These are phyloP conservation scores for Trichoderma sp. DNA, from an alignment of 2,329 filamentous ascomycete species.

Conservation along the genomic window DNA sequence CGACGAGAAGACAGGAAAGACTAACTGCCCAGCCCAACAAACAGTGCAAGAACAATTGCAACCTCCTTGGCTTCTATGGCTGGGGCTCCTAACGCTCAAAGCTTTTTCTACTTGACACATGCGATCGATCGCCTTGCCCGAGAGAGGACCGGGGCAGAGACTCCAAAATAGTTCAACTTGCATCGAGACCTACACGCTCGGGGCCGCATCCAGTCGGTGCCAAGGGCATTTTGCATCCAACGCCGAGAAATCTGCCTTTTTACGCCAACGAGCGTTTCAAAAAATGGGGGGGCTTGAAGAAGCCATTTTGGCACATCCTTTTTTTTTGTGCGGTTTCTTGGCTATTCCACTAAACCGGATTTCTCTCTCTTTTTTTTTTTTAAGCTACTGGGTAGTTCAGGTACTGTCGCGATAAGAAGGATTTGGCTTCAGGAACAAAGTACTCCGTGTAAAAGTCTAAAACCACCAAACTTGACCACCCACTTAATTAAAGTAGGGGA, in stretches of 20 bases:
- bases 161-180: background rate
- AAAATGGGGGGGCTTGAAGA: background rate
- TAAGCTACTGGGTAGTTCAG: conserved; percentile 2
- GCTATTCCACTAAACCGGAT: background rate
- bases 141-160: background rate
- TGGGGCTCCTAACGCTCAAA: background rate
- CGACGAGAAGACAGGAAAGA: background rate
- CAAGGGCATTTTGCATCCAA: background rate
- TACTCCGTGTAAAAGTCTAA: conserved; percentile 1
- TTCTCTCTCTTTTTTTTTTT: background rate
- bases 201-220: background rate
- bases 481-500: background rate
- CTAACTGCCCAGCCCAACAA: background rate
- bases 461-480: background rate
- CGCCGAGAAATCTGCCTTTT: background rate
- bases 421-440: conserved; percentile 7
- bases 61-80: background rate
- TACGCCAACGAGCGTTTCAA: background rate
- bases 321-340: background rate
- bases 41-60: background rate
- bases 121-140: background rate
- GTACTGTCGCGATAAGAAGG: background rate
- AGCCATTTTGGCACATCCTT: background rate
- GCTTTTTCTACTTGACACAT: background rate
- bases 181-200: background rate